Evolutionary conservation across 1,139 yeast genomes (phyloP).

Genomic region (Taphrina communis): DNA sequence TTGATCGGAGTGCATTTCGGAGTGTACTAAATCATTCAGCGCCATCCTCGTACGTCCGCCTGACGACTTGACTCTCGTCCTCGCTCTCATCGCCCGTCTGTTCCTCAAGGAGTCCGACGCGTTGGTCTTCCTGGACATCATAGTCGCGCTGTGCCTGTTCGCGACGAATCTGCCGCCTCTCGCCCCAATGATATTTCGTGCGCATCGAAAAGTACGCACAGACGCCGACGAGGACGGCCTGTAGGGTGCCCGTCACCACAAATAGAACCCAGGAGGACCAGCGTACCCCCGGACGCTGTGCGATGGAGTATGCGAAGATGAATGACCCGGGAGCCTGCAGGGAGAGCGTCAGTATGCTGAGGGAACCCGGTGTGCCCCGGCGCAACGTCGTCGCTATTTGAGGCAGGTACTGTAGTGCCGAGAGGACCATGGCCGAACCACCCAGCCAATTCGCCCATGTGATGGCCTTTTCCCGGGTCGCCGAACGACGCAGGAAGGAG

Average conservation of each 20-base stretch:
- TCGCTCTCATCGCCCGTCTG: slow-evolving; percentile 29
- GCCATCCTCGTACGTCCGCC: slow-evolving; percentile 22
- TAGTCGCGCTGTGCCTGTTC: slow-evolving; percentile 35
- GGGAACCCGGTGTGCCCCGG: slow-evolving; percentile 78
- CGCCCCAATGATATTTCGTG: slow-evolving; percentile 32
- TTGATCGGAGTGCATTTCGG: background rate
- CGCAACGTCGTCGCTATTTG: slow-evolving; percentile 73
- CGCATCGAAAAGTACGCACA: slow-evolving; percentile 53
- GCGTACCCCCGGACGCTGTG: slow-evolving; percentile 72
- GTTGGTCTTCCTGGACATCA: slow-evolving; percentile 28
- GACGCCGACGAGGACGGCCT: slow-evolving; percentile 61
- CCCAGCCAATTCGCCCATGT: slow-evolving; percentile 67
- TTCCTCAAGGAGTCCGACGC: slow-evolving; percentile 32
- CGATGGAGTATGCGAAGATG: slow-evolving; percentile 73
- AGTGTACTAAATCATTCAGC: background rate
- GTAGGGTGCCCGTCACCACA: slow-evolving; percentile 72
- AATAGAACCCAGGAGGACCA: slow-evolving; percentile 91
- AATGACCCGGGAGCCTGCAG: slow-evolving; percentile 92
- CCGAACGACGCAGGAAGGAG: slow-evolving; percentile 20
- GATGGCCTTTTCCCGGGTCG: slow-evolving; percentile 32
- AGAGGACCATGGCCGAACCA: slow-evolving; percentile 59
- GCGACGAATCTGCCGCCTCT: slow-evolving; percentile 27
- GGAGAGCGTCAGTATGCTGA: slow-evolving; percentile 81
- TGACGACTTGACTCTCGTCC: slow-evolving; percentile 25
- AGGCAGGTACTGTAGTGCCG: slow-evolving; percentile 77